Evolutionary conservation across 768 basidiomycete species (phyloP).

Genomic region (Suillus hirtellus): DNA sequence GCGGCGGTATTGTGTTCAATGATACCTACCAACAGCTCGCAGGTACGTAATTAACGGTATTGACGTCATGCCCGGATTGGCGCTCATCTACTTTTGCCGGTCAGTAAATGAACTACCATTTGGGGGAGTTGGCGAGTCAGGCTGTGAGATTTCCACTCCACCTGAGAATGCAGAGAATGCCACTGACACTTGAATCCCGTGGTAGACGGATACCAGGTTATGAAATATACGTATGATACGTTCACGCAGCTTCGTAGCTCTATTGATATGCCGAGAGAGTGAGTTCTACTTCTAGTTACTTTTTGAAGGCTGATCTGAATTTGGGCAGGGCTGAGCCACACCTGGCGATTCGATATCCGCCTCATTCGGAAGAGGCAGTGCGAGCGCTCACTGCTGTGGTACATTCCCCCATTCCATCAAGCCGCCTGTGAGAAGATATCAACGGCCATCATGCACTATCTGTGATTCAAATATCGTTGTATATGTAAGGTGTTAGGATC

Average conservation of each 20-base stretch:
- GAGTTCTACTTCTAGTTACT: conserved; percentile 16
- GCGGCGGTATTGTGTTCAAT: conserved; percentile 58
- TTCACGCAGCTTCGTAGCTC: conserved; percentile 53
- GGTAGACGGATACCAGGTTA: conserved; percentile 53
- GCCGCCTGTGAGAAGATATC: conserved; percentile 4
- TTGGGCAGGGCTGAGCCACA: conserved; percentile 24
- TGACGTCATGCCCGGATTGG: conserved; percentile 17
- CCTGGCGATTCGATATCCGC: conserved; percentile 26
- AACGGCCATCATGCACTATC: not conserved
- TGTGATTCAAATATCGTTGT: not conserved
- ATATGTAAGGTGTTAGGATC: not conserved
- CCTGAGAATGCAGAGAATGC: not conserved
- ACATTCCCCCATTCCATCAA: conserved; percentile 20
- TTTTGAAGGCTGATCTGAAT: conserved; percentile 11
- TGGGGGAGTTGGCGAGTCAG: conserved; percentile 61
- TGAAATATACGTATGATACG: conserved; percentile 54
- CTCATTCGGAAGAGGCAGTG: conserved; percentile 21
- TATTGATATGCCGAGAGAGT: conserved; percentile 62
- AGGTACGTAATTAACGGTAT: conserved; percentile 33
- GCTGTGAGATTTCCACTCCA: conserved; percentile 45
- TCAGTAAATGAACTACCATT: conserved; percentile 47
- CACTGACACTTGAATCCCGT: conserved; percentile 3
- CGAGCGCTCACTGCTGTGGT: conserved; percentile 14
- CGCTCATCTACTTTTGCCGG: conserved; percentile 13
- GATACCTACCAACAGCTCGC: conserved; percentile 58